Conservation (phyloP, 176 grass and related monocot species). For the Aegilops tauschii region DNA sequence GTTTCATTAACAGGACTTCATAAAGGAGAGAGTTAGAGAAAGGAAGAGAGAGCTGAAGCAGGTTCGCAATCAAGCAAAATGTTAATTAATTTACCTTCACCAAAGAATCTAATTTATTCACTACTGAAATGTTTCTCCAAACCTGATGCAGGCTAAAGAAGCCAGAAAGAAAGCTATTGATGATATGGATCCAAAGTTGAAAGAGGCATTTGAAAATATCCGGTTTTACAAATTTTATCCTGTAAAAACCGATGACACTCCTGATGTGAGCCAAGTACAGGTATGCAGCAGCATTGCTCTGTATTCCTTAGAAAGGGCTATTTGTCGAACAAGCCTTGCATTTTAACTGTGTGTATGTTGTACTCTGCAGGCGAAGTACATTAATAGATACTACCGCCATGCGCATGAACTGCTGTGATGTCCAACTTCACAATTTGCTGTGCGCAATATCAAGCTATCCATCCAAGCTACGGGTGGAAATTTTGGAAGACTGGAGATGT, state of each 20-base stretch:
- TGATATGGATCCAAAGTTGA: constrained; percentile 71
- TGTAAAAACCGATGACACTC: constrained; percentile 55
- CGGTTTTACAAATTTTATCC: constrained; percentile 94
- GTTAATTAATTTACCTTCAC: background rate
- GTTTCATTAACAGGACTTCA: constrained; percentile 56
- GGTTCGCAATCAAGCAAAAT: constrained; percentile 37
- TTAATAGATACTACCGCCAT: constrained; percentile 75
- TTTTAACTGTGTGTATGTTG: background rate
- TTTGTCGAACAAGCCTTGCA: background rate
- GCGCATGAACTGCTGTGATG: constrained; percentile 65
- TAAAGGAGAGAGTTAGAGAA: constrained; percentile 85
- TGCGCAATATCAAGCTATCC: background rate
- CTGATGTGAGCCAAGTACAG: constrained; percentile 75
- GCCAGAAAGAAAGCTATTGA: constrained; percentile 81
- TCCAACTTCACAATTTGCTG: background rate
- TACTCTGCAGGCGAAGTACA: constrained; percentile 52
- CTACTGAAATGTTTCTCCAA: constrained; percentile 8
- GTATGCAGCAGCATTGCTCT: constrained; percentile 21
- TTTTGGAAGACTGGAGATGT: constrained; percentile 8
- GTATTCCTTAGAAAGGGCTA: background rate
- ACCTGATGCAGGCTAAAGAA: constrained; percentile 67
- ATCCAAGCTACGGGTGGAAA: constrained; percentile 9
- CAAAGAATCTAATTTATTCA: background rate
- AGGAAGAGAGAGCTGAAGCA: constrained; percentile 62
- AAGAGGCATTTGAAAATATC: constrained; percentile 69